phyloP scores from a whole-genome alignment of 108 stramenopile species.

The Epipyxis sp. region DNA sequence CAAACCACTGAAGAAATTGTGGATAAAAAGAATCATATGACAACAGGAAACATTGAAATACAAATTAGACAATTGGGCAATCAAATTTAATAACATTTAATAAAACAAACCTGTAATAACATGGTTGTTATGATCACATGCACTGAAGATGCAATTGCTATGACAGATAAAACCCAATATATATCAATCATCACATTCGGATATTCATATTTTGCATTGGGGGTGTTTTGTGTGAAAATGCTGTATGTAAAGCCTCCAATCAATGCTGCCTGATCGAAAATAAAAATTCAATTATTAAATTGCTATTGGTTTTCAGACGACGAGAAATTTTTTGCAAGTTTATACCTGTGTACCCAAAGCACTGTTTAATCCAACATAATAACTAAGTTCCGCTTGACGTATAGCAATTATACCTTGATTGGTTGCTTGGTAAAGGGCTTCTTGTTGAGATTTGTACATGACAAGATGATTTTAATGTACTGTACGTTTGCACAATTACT shows the following conservation, averaged over 20 bases:
- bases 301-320: no score
- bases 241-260: not conserved
- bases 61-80: no score
- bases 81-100: no score
- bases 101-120: not conserved
- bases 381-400: not conserved
- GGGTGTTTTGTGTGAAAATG: not conserved
- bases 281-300: no score
- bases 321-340: no score
- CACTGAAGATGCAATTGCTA: not conserved
- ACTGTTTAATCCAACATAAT: not conserved
- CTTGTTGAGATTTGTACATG: not conserved
- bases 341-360: not conserved
- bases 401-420: not conserved
- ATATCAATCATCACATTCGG: not conserved
- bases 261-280: no score
- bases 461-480: no score
- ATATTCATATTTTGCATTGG: not conserved
- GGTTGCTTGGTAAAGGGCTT: not conserved
- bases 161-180: not conserved
- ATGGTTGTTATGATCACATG: not conserved
- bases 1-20: no score
- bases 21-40: no score
- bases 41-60: no score
- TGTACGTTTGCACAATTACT: no score